Evolutionary conservation across 2,329 filamentous ascomycete genomes (phyloP), one percentile per base, ranked within the genome.

Genomic region (Emericellopsis atlantica): DNA sequence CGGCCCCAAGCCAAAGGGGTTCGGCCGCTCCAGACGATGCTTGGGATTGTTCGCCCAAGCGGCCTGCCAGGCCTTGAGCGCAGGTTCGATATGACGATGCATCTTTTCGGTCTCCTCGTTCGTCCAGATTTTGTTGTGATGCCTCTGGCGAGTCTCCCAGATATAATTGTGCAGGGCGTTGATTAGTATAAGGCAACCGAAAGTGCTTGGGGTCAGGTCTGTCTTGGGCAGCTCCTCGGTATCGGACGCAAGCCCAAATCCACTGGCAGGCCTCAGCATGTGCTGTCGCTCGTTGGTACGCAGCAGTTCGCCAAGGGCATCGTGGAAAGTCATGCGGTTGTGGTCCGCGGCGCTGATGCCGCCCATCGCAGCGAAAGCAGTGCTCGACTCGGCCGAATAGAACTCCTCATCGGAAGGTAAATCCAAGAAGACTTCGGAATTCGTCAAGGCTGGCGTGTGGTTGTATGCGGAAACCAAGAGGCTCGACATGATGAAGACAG

Each of bases 131-230:
- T 87, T 81, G 50, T 84, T 88, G 51, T 89, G 81, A 51, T 95
- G 89, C 40, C 88, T 73, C 60, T 95, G 89, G 21, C 90, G 75
- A 0, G 89, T 95, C 61, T 96, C 90, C 92, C 92, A 96, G 36
- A 96, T 95, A 59, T 95, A 95, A 51, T 95, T 95, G 63, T 96
- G 92, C 21, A 96, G 69, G 4, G 92, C 89, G 55, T 95, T 90
- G 56, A 96, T 95, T 46, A 98, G 65, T 6, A 95, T 74, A 24
- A 95, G 69, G 56, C 88, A 95, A 8, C 90, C 92, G 57, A 95
- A 94, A 0, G 88, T 89, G 61, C 90, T 95, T 0, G 88, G 87
- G 48, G 76, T 78, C 37, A 92, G 67, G 29, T 86, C 79, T 40
- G 69, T 78, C 47, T 73, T 67, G 2, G 72, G 62, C 1, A 72